Evolutionary conservation across 2,329 filamentous ascomycete species (phyloP), one percentile per base, ranked within the genome.

Genomic region (Phialemoniopsis sp.): DNA sequence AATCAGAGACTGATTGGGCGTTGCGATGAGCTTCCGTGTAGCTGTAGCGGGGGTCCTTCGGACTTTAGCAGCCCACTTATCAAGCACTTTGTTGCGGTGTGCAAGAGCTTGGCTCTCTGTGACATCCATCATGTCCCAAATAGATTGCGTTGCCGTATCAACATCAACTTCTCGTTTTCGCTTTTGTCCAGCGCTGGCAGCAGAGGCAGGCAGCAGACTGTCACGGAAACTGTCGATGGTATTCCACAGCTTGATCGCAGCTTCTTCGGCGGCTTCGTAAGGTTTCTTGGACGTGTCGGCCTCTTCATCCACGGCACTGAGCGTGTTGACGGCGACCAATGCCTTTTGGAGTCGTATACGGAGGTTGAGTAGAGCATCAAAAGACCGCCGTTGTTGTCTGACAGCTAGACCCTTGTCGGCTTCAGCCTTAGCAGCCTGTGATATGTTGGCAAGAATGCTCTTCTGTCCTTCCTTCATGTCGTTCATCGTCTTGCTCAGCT

Each of bases 301-400:
- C 2, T 72, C 64, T 3, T 68, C 57, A 10, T 67, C 62, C 2
- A 73, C 49, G 1, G 67, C 56, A 13, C 73, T 61, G 31, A 94
- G 70, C 1, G 89, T 85, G 60, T 96, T 96, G 18, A 84, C 78
- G 0, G 87, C 83, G 13, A 93, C 77, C 13, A 98, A 66, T 2
- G 87, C 89, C 61, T 96, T 97, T 60, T 98, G 94, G 14, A 98
- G 67, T 44, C 91, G 87, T 55, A 98, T 96, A 15, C 93, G 82
- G 13, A 89, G 78, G 63, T 95, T 95, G 26, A 98, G 75, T 1
- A 97, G 77, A 1, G 87, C 80, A 51, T 97, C 91, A 55, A 95
- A 98, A 1, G 84, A 80, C 45, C 83, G 84, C 37, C 89, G 81
- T 64, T 98, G 93, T 41, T 82, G 72, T 52, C 89, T 91, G 29